A percentile compares a stretch with the other conserved stretches of the same genome.
phyloP scores from a whole-genome alignment of 352 stramenopile species.

The Pythium rishiriense region DNA sequence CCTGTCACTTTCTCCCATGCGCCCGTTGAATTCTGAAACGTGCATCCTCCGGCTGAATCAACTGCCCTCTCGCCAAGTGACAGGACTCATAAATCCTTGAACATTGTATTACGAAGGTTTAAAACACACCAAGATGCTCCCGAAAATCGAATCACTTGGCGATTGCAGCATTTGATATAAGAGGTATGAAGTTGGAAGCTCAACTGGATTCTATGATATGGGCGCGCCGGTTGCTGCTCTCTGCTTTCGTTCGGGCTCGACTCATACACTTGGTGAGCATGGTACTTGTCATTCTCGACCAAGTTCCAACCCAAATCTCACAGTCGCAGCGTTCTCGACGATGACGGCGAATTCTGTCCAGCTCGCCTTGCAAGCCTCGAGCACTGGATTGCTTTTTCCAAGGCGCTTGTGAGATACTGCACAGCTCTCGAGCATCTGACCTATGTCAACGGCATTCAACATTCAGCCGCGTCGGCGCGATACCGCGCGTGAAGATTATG shows the following conservation, averaged over 20 bases:
- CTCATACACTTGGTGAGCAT: too few species aligned
- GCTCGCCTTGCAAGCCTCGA: background rate
- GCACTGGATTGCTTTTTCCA: background rate
- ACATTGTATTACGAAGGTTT: background rate
- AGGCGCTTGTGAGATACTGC: too few species aligned
- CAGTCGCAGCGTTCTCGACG: background rate
- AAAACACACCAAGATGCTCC: background rate
- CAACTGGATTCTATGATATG: slow-evolving; percentile 2
- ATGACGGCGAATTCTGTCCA: background rate
- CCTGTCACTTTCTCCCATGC: background rate
- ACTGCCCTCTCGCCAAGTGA: background rate
- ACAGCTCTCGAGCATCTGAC: background rate
- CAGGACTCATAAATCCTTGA: background rate
- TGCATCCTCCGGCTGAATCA: background rate
- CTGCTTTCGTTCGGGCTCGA: background rate
- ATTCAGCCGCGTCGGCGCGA: background rate
- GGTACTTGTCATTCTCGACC: background rate
- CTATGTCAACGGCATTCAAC: background rate
- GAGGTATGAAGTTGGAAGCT: background rate
- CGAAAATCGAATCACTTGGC: background rate
- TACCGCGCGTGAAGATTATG: background rate
- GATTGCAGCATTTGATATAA: background rate
- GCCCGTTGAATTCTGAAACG: background rate
- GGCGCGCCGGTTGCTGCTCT: background rate
- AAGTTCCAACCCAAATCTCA: background rate